Conservation (phyloP, 495 filamentous ascomycete species). For the Bacidia gigantensis region DNA sequence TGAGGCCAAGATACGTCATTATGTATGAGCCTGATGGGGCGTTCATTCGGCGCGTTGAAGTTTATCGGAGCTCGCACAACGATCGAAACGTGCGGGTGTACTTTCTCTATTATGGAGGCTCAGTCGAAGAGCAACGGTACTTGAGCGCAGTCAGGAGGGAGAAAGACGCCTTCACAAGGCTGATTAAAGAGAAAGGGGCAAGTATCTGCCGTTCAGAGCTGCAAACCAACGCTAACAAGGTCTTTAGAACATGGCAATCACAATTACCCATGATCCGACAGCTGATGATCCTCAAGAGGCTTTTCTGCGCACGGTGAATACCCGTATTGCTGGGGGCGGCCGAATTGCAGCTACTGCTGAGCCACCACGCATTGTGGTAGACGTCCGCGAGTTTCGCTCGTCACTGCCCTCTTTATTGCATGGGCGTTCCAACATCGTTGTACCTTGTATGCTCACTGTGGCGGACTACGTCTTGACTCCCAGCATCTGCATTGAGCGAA, state of each 20-base stretch:
- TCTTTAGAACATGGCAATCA: conserved; percentile 64
- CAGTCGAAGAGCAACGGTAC: conserved; percentile 93
- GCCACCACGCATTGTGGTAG: conserved; percentile 87
- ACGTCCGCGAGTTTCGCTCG: conserved; percentile 90
- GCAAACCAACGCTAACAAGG: conserved; percentile 7
- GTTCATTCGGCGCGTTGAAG: conserved; percentile 88
- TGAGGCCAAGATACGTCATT: conserved; percentile 84
- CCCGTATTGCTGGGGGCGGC: conserved; percentile 88
- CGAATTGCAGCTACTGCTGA: conserved; percentile 74
- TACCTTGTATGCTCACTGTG: conserved; percentile 91
- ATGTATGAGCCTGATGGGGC: conserved; percentile 98
- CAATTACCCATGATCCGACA: conserved; percentile 59
- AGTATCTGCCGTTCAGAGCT: conserved; percentile 8
- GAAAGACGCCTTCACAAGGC: conserved; percentile 85
- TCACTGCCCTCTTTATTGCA: conserved; percentile 85
- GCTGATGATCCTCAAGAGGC: conserved; percentile 78
- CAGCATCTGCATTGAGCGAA: conserved; percentile 84
- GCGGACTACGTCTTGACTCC: conserved; percentile 92
- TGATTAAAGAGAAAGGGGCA: conserved; percentile 82
- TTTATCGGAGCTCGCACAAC: conserved; percentile 86
- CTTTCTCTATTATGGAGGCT: conserved; percentile 89
- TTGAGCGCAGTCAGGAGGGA: conserved; percentile 76
- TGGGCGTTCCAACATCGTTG: conserved; percentile 67
- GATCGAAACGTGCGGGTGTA: conserved; percentile 83
- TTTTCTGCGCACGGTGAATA: conserved; percentile 92